Evolutionary conservation across 805 yeast species (phyloP).

Genomic region (Wickerhamiella domercqiae): DNA sequence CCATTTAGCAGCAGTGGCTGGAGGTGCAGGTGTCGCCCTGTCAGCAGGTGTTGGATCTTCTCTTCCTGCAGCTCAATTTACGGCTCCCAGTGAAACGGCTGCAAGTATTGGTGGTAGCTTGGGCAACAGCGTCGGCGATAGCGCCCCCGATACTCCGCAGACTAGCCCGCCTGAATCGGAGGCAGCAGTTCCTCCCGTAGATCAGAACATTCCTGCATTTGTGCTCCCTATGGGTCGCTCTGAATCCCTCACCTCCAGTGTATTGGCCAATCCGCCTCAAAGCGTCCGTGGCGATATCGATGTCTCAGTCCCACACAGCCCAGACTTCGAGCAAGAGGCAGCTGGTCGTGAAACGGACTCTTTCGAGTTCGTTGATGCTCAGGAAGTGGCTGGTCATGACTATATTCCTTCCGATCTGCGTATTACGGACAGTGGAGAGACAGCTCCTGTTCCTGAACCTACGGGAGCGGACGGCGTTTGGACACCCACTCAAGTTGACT

Average conservation of each 20-base stretch:
- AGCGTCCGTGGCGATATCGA: conserved; percentile 67
- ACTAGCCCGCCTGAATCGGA: conserved; percentile 4
- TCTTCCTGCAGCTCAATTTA: background rate
- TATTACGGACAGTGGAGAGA: background rate
- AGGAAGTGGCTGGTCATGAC: conserved; percentile 9
- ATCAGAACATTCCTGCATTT: conserved; percentile 16
- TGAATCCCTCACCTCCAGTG: conserved; percentile 75
- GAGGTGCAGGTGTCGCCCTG: conserved; percentile 15
- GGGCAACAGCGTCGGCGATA: no score
- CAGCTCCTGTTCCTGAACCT: background rate
- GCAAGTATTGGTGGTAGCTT: background rate
- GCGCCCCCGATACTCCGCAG: conserved; percentile 3
- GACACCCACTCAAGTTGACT: background rate
- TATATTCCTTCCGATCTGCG: background rate
- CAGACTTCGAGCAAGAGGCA: conserved; percentile 6
- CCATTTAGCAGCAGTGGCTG: conserved; percentile 19
- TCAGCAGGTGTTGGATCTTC: background rate
- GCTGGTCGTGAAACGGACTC: conserved; percentile 15
- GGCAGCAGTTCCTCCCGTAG: background rate
- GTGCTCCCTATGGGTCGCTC: conserved; percentile 43
- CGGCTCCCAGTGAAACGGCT: background rate
- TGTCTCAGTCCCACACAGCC: conserved; percentile 22
- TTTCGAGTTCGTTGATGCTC: conserved; percentile 25
- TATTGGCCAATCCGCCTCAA: conserved; percentile 80
- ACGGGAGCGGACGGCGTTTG: background rate